These are phyloP conservation scores for Vitis rotundifolia DNA, from an alignment of 164 flowering plant genomes.

Conservation along the genomic window DNA sequence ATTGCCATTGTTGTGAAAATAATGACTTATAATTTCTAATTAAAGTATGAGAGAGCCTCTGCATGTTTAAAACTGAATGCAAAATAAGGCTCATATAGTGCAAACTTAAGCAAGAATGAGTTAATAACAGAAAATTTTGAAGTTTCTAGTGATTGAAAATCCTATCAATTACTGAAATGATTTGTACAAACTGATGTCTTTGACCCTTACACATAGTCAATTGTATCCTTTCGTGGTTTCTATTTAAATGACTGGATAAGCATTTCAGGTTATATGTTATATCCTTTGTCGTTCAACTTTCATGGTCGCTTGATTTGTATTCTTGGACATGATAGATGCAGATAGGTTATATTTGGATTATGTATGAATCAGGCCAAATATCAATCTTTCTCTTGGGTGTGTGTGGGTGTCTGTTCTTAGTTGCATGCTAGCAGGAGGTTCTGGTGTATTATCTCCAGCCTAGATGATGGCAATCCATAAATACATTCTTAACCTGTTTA, in stretches of 20 bases:
- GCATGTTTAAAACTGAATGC: no score
- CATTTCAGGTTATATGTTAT: neutral
- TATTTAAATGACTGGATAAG: neutral
- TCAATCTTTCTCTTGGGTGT: neutral
- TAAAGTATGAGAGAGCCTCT: no score
- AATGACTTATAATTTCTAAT: no score
- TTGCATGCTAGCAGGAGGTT: neutral
- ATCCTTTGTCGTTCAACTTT: slow-evolving; percentile 6
- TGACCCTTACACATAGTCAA: neutral
- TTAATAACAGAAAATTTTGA: neutral
- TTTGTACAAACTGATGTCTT: neutral
- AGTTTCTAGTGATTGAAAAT: neutral
- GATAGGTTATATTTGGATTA: neutral
- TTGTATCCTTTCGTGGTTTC: neutral
- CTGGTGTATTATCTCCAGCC: neutral
- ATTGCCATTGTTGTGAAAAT: no score
- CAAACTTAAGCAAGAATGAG: no score
- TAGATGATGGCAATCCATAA: neutral
- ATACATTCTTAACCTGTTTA: slow-evolving; percentile 14
- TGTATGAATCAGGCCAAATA: neutral
- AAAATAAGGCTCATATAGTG: no score
- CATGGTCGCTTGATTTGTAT: slow-evolving; percentile 6
- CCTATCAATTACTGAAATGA: neutral
- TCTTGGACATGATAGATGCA: neutral
- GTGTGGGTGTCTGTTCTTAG: neutral